These are phyloP conservation scores for Tolypocladium endophyticum DNA, from an alignment of 2,329 filamentous ascomycete genomes.

Conservation along the genomic window DNA sequence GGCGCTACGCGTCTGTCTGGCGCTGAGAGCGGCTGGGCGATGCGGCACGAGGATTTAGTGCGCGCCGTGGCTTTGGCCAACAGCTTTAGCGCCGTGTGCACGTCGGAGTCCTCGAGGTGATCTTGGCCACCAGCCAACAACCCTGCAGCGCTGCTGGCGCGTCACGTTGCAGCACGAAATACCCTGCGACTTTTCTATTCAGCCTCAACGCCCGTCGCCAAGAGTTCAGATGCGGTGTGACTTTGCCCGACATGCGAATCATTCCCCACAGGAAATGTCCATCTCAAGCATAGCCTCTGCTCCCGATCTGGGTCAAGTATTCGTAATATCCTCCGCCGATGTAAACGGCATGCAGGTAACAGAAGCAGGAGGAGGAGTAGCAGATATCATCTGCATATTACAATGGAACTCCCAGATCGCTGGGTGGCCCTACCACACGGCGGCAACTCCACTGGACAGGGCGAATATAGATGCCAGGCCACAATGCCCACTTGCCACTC, in stretches of 20 bases:
- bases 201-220: neutral
- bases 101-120: neutral
- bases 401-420: neutral
- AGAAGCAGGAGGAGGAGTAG: neutral
- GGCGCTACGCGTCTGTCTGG: slow-evolving; percentile 6
- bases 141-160: neutral
- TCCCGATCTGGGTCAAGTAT: neutral
- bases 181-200: neutral
- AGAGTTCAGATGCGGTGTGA: neutral
- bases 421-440: neutral
- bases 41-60: neutral
- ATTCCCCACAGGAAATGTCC: neutral
- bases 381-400: neutral
- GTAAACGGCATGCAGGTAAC: neutral
- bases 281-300: neutral
- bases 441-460: neutral
- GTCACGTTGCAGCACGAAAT: slow-evolving; percentile 1
- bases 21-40: neutral
- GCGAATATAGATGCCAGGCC: neutral
- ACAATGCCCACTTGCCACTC: neutral
- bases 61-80: neutral
- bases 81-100: neutral
- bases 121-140: neutral
- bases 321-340: neutral
- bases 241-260: neutral